phyloP scores from a whole-genome alignment of 1,284 basidiomycete species.

The Boletellus deceptivus region DNA sequence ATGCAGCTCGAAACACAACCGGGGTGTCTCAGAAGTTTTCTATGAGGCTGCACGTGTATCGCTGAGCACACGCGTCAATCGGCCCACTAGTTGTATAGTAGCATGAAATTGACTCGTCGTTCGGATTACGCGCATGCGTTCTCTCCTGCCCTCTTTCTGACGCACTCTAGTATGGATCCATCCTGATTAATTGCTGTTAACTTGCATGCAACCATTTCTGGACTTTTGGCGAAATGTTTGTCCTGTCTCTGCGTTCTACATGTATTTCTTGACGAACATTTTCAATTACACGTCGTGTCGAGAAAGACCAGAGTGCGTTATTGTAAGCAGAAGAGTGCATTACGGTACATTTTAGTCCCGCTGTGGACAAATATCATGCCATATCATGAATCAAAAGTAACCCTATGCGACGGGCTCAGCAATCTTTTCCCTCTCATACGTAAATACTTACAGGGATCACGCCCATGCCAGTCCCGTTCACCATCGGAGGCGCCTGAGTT shows the following conservation, averaged over 20 bases:
- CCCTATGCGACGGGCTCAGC: constrained; percentile 22
- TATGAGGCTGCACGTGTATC: constrained; percentile 86
- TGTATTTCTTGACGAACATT: constrained; percentile 19
- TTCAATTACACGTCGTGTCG: not conserved
- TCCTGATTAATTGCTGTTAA: constrained; percentile 20
- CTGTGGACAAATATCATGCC: constrained; percentile 3
- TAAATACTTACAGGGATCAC: constrained; percentile 40
- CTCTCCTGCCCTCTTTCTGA: constrained; percentile 4
- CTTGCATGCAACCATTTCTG: not conserved
- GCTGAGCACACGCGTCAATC: constrained; percentile 69
- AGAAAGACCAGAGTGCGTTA: constrained; percentile 24
- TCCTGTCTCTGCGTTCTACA: not conserved
- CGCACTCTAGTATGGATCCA: constrained; percentile 20
- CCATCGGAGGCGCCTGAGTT: constrained; percentile 43
- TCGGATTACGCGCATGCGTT: not conserved
- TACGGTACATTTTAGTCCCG: constrained; percentile 27
- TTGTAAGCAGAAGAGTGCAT: constrained; percentile 17
- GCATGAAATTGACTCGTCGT: constrained; percentile 42
- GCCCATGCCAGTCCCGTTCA: constrained; percentile 42
- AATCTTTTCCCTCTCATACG: not conserved
- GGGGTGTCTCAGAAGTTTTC: constrained; percentile 91
- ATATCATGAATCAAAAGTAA: constrained; percentile 22
- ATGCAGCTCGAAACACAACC: constrained; percentile 94
- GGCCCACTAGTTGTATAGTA: constrained; percentile 53
- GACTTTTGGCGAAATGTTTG: not conserved